A percentile compares a stretch with the other conserved stretches of the same genome.
Conservation (phyloP, 1,284 basidiomycete species). For the Leccinum pachyderme region DNA sequence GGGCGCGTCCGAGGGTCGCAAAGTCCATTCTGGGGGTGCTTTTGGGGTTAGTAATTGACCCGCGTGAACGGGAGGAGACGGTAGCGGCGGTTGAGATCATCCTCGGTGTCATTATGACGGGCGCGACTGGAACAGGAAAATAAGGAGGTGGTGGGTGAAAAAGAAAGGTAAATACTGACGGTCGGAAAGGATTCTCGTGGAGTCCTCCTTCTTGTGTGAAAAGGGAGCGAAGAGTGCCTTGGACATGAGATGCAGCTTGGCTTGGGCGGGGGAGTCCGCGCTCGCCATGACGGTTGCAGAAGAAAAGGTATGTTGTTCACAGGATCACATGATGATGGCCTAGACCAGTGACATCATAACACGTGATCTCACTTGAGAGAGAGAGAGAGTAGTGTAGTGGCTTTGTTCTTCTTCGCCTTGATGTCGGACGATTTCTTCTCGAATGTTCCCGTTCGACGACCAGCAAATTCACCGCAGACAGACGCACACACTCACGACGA, state of each 20-base stretch:
- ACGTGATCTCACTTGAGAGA: constrained; percentile 18
- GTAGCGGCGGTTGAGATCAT: constrained; percentile 70
- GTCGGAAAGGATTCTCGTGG: constrained; percentile 66
- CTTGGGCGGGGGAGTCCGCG: constrained; percentile 7
- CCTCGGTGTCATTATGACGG: constrained; percentile 85
- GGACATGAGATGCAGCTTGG: constrained; percentile 60
- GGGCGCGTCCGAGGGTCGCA: constrained; percentile 70
- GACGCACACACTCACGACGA: constrained; percentile 20
- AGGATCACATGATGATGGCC: constrained; percentile 22
- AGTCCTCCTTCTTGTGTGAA: constrained; percentile 62
- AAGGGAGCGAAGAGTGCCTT: constrained; percentile 68
- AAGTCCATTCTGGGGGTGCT: constrained; percentile 56
- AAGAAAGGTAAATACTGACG: constrained; percentile 44
- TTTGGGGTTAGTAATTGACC: constrained; percentile 37
- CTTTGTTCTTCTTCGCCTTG: background rate
- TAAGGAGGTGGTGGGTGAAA: background rate
- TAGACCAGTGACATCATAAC: constrained; percentile 34
- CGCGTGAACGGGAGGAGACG: constrained; percentile 51
- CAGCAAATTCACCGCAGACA: background rate
- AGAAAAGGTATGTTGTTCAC: constrained; percentile 13
- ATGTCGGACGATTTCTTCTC: constrained; percentile 35
- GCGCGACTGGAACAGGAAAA: constrained; percentile 61
- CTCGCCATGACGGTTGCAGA: constrained; percentile 18
- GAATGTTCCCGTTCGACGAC: constrained; percentile 16
- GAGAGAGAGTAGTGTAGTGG: too few species aligned